Evolutionary conservation across 2,329 filamentous ascomycete genomes (phyloP).

Genomic region (Ilyonectria destructans): DNA sequence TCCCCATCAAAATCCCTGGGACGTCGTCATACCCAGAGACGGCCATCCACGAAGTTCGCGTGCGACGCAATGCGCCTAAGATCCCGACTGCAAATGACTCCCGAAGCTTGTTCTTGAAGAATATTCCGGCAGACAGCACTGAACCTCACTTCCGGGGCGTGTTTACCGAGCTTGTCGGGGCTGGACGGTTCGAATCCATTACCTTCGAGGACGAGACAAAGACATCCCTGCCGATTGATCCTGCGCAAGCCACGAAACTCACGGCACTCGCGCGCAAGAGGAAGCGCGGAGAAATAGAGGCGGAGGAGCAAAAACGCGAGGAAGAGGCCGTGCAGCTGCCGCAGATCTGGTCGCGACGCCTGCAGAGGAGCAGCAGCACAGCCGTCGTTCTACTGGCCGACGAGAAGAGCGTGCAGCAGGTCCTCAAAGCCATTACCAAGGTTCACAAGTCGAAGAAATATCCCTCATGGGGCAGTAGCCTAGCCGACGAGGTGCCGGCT

Average conservation of each 20-base stretch:
- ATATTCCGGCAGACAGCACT: constrained; percentile 88
- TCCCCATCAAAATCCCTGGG: constrained; percentile 78
- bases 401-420: constrained; percentile 81
- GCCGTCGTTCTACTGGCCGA: constrained; percentile 91
- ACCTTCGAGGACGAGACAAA: constrained; percentile 78
- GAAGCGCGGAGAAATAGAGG: constrained; percentile 66
- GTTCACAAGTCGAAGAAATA: constrained; percentile 72
- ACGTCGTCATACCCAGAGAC: constrained; percentile 74
- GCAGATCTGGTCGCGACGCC: constrained; percentile 78
- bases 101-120: constrained; percentile 91
- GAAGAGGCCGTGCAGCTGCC: constrained; percentile 77
- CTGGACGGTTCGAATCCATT: constrained; percentile 84
- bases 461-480: constrained; percentile 79
- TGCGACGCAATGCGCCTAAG: constrained; percentile 87
- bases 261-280: constrained; percentile 59
- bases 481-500: constrained; percentile 69
- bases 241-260: constrained; percentile 63
- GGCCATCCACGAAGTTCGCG: constrained; percentile 87
- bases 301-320: constrained; percentile 68
- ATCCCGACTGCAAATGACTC: constrained; percentile 81
- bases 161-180: constrained; percentile 82
- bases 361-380: constrained; percentile 83
- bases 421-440: constrained; percentile 82
- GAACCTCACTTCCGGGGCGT: constrained; percentile 82
- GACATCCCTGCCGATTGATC: constrained; percentile 59